Evolutionary conservation across 2,329 filamentous ascomycete genomes (phyloP), one percentile per base, ranked within the genome.

Genomic region (Elsinoe australis): DNA sequence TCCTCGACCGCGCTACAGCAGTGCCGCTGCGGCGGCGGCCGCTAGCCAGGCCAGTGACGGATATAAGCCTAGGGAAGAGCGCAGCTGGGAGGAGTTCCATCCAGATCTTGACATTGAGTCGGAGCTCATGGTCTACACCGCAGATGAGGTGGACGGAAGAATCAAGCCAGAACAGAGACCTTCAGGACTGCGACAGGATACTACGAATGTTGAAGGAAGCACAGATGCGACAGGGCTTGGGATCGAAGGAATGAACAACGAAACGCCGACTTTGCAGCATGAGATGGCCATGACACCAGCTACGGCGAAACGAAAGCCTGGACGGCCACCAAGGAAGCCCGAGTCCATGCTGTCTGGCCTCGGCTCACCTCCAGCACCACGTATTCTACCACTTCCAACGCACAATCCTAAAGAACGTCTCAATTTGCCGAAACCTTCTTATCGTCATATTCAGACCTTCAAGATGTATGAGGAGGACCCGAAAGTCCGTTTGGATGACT

Each of bases 61-160:
- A 44, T 96, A 96, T 68, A 98, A 98, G 64, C 92, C 92, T 24
- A 78, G 92, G 60, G 92, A 98, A 68, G 92, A 98, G 70, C 82
- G 90, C 53, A 87, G 87, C 46, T 98, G 90, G 88, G 89, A 95
- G 61, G 92, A 98, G 64, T 96, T 96, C 55, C 92, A 98, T 65
- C 88, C 87, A 0, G 87, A 95, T 59, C 78, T 98, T 46, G 89
- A 96, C 68, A 88, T 95, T 41, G 87, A 95, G 49, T 76, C 76
- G 9, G 79, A 78, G 3, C 83, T 95, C 54, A 79, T 83, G 56
- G 73, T 95, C 2, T 89, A 89, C 61, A 80, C 77, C 41, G 82
- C 88, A 1, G 82, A 92, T 53, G 86, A 94, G 55, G 83, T 96
- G 5, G 90, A 96, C 62, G 87, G 87, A 15, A 72, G 80, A 33